phyloP scores from a whole-genome alignment of 2,329 filamentous ascomycete species.

The Thelonectria olida region DNA sequence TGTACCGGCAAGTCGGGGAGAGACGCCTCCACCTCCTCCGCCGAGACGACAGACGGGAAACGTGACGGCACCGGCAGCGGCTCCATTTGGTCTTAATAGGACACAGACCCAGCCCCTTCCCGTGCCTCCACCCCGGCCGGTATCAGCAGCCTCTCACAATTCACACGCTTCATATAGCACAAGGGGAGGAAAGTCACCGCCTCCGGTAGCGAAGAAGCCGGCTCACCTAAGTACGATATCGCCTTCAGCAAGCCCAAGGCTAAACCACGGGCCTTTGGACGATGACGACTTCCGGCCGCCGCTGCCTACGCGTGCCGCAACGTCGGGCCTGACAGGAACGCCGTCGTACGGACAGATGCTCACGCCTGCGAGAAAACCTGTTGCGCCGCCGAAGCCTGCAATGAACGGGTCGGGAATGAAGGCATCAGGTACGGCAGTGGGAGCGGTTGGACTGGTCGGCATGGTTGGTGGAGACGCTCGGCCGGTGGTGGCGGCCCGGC shows the following conservation, averaged over 20 bases:
- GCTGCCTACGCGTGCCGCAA: slow-evolving; percentile 35
- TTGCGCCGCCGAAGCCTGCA: slow-evolving; percentile 35
- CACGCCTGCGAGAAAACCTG: slow-evolving; percentile 38
- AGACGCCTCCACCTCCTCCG: slow-evolving; percentile 56
- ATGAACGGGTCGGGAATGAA: slow-evolving; percentile 33
- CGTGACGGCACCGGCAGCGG: slow-evolving; percentile 20
- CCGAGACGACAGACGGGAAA: slow-evolving; percentile 52
- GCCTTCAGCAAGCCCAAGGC: slow-evolving; percentile 34
- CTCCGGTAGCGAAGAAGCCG: slow-evolving; percentile 71
- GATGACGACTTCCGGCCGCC: slow-evolving; percentile 38
- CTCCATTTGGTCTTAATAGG: slow-evolving; percentile 33
- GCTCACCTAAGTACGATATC: slow-evolving; percentile 56
- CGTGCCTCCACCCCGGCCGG: slow-evolving; percentile 41
- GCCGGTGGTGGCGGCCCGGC: slow-evolving; percentile 27
- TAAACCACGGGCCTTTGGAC: slow-evolving; percentile 29
- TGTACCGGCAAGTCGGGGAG: slow-evolving; percentile 33
- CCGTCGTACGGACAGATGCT: slow-evolving; percentile 21
- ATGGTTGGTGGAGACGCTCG: slow-evolving; percentile 31
- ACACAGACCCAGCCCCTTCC: slow-evolving; percentile 41
- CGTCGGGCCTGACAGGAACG: slow-evolving; percentile 22
- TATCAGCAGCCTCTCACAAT: slow-evolving; percentile 47
- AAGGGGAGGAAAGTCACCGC: slow-evolving; percentile 54
- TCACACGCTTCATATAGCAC: slow-evolving; percentile 44
- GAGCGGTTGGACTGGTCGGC: slow-evolving; percentile 30
- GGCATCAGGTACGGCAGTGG: slow-evolving; percentile 22